A percentile compares a stretch with the other conserved stretches of the same genome.
Evolutionary conservation across 164 flowering plant species (phyloP).

Genomic region (Warburgia ugandensis): DNA sequence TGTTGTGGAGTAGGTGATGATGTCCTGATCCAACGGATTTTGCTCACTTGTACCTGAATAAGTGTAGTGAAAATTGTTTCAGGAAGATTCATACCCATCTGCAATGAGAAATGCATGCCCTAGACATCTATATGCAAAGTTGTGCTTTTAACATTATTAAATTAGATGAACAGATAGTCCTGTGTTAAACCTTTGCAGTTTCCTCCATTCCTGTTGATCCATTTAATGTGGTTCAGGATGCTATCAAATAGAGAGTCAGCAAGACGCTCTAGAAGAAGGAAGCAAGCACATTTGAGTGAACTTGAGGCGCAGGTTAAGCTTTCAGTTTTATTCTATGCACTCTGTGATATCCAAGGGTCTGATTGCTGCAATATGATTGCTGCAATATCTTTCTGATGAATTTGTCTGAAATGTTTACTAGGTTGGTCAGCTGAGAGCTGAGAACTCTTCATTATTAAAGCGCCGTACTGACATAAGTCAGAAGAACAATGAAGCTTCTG

Average conservation of each 20-base stretch:
- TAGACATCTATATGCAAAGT: too few species aligned
- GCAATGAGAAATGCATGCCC: too few species aligned
- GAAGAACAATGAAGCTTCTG: slow-evolving; percentile 82
- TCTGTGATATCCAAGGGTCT: background rate
- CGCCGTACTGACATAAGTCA: slow-evolving; percentile 66
- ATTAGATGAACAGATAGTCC: background rate
- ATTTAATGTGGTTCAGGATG: slow-evolving; percentile 48
- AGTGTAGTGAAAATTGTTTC: too few species aligned
- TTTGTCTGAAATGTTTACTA: slow-evolving; percentile 16
- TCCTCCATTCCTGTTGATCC: slow-evolving; percentile 1
- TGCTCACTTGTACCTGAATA: too few species aligned
- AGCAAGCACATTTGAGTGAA: slow-evolving; percentile 88
- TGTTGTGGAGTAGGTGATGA: too few species aligned
- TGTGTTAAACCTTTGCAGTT: background rate
- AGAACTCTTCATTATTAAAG: slow-evolving; percentile 66
- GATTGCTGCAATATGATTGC: too few species aligned
- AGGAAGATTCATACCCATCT: too few species aligned
- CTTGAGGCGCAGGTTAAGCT: slow-evolving; percentile 75
- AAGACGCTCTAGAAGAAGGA: slow-evolving; percentile 92
- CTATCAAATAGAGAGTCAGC: slow-evolving; percentile 97
- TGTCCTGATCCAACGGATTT: too few species aligned
- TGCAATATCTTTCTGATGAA: background rate
- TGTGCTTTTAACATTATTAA: too few species aligned
- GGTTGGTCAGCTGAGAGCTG: slow-evolving; percentile 76
- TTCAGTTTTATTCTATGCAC: slow-evolving; percentile 3